Base-by-base conservation (phyloP, 768 basidiomycete genomes). In the Mycena belliarum region DNA sequence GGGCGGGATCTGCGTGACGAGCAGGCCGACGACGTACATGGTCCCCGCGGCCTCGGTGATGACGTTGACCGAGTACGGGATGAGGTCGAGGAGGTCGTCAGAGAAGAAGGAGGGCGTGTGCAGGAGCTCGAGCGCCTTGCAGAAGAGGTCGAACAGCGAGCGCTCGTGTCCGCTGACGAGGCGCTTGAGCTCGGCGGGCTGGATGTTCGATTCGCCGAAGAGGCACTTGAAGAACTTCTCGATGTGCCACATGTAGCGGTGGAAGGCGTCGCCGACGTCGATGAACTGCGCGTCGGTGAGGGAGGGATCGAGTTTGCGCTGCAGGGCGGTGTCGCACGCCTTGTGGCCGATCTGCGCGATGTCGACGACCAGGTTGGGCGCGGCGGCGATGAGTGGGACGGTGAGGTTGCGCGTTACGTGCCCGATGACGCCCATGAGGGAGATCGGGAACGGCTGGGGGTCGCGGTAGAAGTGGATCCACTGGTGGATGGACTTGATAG, bases 391-490 rank as follows among this genome's bases (percentile, higher is more conserved):
- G 32, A 32, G 33, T 24, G 52, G 35, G 20, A 53, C 52, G n/a
- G 46, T 44, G 24, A 53, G 52, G n/a, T 29, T 25, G 14, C 52
- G 23, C 43, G 32, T 2, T 2, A 53, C 35, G n/a, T 53, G 52
- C 4, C 43, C 44, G 35, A 53, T 10, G 4, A 46, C 32, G 5
- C 52, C 52, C 18, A 53, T 20, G 21, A 53, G 52, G 23, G 52
- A 53, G 10, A 53, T 35, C 14, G 52, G 21, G 18, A 45, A 53
- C 16, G 52, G 52, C n/a, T 35, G 15, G 11, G 52, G 52, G 20
- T 53, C 52, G 43, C 52, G 52, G 35, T 53, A 53, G 3, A 53
- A 15, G 38, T 46, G 52, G n/a, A 53, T 53, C 52, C 52, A 53
- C 44, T 53, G 52, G 43, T 38, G 52, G 23, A 53, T 42, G 24